Evolutionary conservation across 345 rosid species (phyloP).

Genomic region (Eucalyptus tenuipes): DNA sequence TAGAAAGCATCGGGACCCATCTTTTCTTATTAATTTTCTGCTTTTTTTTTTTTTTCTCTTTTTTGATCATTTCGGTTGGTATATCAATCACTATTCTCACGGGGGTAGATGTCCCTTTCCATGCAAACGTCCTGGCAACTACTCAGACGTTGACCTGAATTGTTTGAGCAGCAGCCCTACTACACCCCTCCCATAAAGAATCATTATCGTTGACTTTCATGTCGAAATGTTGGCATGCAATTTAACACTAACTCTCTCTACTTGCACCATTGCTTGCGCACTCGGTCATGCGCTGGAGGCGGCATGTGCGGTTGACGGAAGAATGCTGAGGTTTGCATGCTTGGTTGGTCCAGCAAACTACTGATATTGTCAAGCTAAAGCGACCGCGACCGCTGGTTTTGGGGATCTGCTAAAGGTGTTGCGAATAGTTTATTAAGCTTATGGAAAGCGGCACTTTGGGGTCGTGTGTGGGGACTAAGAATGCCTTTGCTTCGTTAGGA

Average conservation of each 20-base stretch:
- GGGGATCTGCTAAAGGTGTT: not conserved
- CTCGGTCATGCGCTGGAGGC: not conserved
- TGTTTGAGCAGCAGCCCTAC: not conserved
- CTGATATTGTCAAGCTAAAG: not conserved
- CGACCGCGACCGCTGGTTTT: not conserved
- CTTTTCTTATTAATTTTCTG: not conserved
- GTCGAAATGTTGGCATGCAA: not conserved
- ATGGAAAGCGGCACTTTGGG: not conserved
- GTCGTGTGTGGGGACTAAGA: not conserved
- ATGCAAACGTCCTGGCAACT: not conserved
- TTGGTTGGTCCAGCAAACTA: not conserved
- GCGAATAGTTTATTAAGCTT: not conserved
- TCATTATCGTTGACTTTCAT: not conserved
- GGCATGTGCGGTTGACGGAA: not conserved
- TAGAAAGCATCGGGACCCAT: not conserved
- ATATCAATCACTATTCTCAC: not conserved
- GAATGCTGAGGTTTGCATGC: not conserved
- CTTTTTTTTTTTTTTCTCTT: fast-evolving
- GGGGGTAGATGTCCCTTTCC: not conserved
- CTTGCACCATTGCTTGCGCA: not conserved
- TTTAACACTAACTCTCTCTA: not conserved
- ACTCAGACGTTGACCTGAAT: not conserved
- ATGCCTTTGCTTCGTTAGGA: not conserved
- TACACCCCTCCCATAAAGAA: not conserved
- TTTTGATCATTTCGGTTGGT: not conserved